These are phyloP conservation scores for Coemansia sp. DNA, from an alignment of 192 early-diverging fungal species.

Conservation along the genomic window DNA sequence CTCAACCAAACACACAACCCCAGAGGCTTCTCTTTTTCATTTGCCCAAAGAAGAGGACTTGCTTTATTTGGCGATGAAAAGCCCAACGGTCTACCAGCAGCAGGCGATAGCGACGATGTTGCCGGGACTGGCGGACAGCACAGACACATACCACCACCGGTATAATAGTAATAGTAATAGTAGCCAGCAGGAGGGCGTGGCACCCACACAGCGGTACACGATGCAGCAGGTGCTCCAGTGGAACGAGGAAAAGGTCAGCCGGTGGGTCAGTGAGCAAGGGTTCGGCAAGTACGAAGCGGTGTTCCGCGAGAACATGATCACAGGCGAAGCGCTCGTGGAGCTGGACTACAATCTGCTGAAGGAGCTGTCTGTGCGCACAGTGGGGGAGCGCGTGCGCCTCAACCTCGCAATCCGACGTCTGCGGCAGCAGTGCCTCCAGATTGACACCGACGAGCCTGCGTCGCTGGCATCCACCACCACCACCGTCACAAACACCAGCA, in stretches of 20 bases:
- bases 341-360: conserved; percentile 80
- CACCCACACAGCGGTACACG: conserved; percentile 20
- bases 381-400: conserved; percentile 83
- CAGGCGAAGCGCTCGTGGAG: conserved; percentile 79
- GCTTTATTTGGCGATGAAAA: conserved; percentile 16
- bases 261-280: conserved; percentile 59
- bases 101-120: not conserved
- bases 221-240: conserved; percentile 57
- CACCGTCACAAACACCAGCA: not conserved
- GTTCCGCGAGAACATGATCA: conserved; percentile 75
- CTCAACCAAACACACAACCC: too few relatives aligned
- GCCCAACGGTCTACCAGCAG: conserved; percentile 32
- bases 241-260: conserved; percentile 54
- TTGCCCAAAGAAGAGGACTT: not conserved
- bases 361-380: conserved; percentile 75
- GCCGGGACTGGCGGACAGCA: conserved; percentile 13
- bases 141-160: not conserved
- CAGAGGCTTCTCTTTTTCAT: too few relatives aligned
- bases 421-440: conserved; percentile 60
- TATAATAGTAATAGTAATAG: not conserved
- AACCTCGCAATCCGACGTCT: conserved; percentile 74
- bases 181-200: too few relatives aligned
- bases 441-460: conserved; percentile 20
- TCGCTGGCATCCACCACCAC: conserved; percentile 15
- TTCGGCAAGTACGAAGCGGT: conserved; percentile 54